Conservation (phyloP, 192 early-diverging fungal genomes). For the Backusella liffmaniae region DNA sequence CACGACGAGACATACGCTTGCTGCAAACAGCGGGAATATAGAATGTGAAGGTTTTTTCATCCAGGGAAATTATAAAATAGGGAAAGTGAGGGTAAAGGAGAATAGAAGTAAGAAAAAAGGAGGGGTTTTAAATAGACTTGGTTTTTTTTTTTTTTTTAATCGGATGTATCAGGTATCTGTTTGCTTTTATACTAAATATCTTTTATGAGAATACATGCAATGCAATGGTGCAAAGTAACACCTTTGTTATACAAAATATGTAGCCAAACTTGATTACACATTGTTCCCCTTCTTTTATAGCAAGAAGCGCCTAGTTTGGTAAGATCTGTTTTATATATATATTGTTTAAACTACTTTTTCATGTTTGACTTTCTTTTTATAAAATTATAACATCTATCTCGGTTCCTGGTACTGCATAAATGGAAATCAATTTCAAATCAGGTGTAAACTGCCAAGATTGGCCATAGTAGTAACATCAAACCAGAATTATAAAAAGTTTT, state of each 20-base stretch:
- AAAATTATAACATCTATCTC: not conserved
- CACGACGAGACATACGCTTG: constrained; percentile 14
- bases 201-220: not conserved
- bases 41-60: constrained; percentile 14
- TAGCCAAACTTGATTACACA: not conserved
- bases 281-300: not conserved
- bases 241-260: not conserved
- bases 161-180: not conserved
- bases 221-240: not conserved
- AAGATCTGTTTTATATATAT: not conserved
- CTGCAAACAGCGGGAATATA: constrained; percentile 10
- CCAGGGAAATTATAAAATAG: not conserved
- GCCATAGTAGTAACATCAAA: not conserved
- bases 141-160: constrained; percentile 5
- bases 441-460: constrained; percentile 11
- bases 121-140: not conserved
- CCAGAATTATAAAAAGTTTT: not conserved
- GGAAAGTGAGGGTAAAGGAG: too few relatives aligned
- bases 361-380: not conserved
- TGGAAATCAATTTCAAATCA: constrained; percentile 9
- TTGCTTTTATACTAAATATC: constrained; percentile 1
- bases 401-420: not conserved
- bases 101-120: not conserved
- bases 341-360: not conserved
- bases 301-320: not conserved